Conservation (phyloP, 2,329 filamentous ascomycete species). For the Blastomyces emzantsi region DNA sequence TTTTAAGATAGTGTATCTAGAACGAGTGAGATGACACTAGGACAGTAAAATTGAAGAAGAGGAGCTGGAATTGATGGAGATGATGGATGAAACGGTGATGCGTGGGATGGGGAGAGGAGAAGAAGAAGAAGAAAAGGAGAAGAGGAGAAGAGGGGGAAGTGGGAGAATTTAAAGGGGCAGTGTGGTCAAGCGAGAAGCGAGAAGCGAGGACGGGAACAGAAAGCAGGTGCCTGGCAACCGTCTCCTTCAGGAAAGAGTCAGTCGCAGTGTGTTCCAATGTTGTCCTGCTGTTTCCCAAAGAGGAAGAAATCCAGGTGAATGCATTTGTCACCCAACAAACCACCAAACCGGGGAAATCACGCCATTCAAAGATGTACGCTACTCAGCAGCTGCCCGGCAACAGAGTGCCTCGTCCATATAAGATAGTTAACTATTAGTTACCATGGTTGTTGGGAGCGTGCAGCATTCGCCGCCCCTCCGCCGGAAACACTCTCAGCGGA, state of each 20-base stretch:
- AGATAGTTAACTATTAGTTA: background rate
- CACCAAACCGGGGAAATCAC: background rate
- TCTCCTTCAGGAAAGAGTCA: background rate
- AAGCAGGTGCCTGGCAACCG: background rate
- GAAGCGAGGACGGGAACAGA: background rate
- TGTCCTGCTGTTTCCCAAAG: background rate
- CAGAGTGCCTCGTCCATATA: background rate
- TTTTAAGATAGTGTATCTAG: background rate
- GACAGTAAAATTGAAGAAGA: background rate
- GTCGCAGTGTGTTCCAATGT: background rate
- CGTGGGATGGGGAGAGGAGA: background rate
- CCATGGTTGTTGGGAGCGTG: background rate
- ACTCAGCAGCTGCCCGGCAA: background rate
- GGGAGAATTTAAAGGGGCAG: slow-evolving; percentile 11
- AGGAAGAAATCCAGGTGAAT: background rate
- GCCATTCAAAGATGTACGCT: background rate
- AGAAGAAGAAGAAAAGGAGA: background rate
- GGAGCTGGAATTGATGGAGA: background rate
- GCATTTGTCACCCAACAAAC: background rate
- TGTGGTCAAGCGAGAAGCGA: slow-evolving; percentile 1
- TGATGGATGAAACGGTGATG: background rate
- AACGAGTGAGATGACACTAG: slow-evolving; percentile 7
- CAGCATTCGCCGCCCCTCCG: background rate
- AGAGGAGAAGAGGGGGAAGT: slow-evolving; percentile 10
- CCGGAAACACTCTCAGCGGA: background rate